A percentile compares a stretch with the other conserved stretches of the same genome.
phyloP scores from a whole-genome alignment of 2,329 filamentous ascomycete species.

The Ceratocystiopsis brevicomis region DNA sequence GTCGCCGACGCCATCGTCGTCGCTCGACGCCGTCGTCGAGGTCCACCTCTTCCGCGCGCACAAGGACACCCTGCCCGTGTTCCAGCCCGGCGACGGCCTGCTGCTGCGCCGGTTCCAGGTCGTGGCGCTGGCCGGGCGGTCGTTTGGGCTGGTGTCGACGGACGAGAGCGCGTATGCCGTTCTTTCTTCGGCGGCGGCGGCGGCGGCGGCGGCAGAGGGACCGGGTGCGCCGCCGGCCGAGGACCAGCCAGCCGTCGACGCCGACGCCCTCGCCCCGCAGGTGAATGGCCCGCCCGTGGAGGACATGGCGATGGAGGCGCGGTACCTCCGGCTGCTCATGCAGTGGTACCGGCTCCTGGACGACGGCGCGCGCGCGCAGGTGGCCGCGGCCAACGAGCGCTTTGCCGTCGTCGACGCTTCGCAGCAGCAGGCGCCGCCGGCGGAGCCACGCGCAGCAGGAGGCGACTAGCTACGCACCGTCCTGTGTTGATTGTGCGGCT shows the following conservation, averaged over 20 bases:
- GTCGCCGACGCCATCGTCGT: neutral
- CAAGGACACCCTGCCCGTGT: conserved; percentile 33
- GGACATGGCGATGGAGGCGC: conserved; percentile 28
- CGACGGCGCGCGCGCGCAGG: conserved; percentile 23
- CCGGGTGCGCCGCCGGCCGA: neutral
- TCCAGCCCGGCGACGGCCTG: conserved; percentile 37
- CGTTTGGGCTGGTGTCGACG: conserved; percentile 35
- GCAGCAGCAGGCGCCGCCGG: neutral
- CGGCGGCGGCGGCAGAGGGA: neutral
- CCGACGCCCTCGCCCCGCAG: conserved; percentile 19
- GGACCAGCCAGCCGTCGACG: neutral
- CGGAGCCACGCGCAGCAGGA: too few species aligned
- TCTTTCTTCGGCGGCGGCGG: conserved; percentile 20
- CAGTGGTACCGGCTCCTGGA: conserved; percentile 32
- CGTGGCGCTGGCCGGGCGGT: conserved; percentile 31
- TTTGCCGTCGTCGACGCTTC: conserved; percentile 7
- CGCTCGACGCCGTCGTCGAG: conserved; percentile 28
- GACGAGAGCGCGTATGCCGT: conserved; percentile 43
- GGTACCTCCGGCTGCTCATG: conserved; percentile 28
- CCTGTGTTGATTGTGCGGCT: too few species aligned
- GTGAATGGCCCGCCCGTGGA: conserved; percentile 43
- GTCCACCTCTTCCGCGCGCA: conserved; percentile 41
- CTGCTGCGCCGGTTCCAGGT: conserved; percentile 38
- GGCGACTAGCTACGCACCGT: too few species aligned
- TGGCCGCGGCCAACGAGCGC: conserved; percentile 28